Evolutionary conservation across 1,139 yeast species (phyloP).

Genomic region (Suhomyces terraborum): DNA sequence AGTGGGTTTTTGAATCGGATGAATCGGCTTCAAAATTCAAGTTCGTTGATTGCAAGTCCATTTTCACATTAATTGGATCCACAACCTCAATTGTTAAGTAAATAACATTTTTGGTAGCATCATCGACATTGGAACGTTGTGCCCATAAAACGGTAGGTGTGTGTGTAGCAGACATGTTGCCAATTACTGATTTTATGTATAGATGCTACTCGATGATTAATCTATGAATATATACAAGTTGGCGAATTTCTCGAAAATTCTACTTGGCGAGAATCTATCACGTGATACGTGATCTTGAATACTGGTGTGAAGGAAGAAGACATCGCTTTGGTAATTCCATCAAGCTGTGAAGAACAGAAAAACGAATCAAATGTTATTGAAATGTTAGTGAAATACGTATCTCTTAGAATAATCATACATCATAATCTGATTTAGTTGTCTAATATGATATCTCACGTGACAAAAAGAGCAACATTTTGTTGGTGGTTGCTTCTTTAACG

Average conservation of each 20-base stretch:
- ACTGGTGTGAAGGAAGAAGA: too few relatives aligned
- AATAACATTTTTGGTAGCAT: constrained; percentile 70
- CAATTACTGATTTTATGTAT: not conserved
- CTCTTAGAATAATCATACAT: too few relatives aligned
- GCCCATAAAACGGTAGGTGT: constrained; percentile 77
- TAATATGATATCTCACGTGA: constrained; percentile 1
- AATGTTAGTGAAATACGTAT: too few relatives aligned
- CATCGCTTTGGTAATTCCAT: too few relatives aligned
- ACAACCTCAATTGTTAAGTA: constrained; percentile 73
- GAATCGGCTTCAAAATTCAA: constrained; percentile 63
- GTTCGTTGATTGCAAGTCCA: constrained; percentile 60
- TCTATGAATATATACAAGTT: not conserved
- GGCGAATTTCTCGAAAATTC: constrained; percentile 16
- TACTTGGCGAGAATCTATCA: not conserved
- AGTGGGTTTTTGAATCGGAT: constrained; percentile 45
- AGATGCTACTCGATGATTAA: not conserved
- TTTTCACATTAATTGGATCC: constrained; percentile 65
- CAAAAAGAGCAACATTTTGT: not conserved
- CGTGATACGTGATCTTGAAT: too few relatives aligned
- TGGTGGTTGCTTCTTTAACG: not conserved
- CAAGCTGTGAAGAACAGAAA: too few relatives aligned
- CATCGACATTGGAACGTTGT: constrained; percentile 81
- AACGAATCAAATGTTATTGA: too few relatives aligned
- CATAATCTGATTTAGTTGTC: not conserved
- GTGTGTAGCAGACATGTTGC: constrained; percentile 16